A percentile compares a stretch with the other conserved stretches of the same genome.
Conservation (phyloP, 164 flowering plant species). For the Chimonanthus praecox region DNA sequence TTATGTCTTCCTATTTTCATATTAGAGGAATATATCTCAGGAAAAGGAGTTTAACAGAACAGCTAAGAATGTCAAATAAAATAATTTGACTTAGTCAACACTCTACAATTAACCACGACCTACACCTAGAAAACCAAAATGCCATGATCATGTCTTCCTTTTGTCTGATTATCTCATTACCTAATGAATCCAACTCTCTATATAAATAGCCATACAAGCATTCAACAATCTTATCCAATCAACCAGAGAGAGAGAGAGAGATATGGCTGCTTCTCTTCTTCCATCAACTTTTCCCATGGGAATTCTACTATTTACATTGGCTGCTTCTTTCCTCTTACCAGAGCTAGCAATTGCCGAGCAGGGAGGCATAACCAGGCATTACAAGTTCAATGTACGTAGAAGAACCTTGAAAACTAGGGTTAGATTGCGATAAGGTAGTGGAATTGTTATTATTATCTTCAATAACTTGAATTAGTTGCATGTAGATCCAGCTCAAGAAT, state of each 20-base stretch:
- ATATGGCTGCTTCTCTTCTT: conserved; percentile 17
- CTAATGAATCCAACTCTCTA: conserved; percentile 1
- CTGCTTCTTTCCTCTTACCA: conserved; percentile 14
- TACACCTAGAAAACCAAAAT: not conserved
- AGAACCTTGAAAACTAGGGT: not conserved
- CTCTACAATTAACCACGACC: conserved; percentile 12
- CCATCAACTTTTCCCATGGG: conserved; percentile 5
- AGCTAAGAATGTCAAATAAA: not conserved
- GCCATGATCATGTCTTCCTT: not conserved
- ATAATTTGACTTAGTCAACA: conserved; percentile 1
- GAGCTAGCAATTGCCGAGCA: conserved; percentile 12
- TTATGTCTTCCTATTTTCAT: too few species aligned
- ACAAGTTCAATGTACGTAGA: conserved; percentile 32
- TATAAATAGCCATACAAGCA: not conserved
- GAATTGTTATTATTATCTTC: not conserved
- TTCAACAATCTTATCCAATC: not conserved
- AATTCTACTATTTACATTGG: conserved; percentile 5
- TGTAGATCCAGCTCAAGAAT: conserved; percentile 29
- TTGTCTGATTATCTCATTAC: not conserved
- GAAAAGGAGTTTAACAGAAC: too few species aligned
- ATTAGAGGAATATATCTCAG: too few species aligned
- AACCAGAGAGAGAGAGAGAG: conserved; percentile 4
- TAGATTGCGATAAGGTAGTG: not conserved
- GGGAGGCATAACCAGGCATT: conserved; percentile 35
- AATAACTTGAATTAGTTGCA: too few species aligned